Percentiles rank a stretch among this genome's conserved stretches.
These are phyloP conservation scores for Saccharomyces mikatae DNA, from an alignment of 805 yeast genomes.

Conservation along the genomic window DNA sequence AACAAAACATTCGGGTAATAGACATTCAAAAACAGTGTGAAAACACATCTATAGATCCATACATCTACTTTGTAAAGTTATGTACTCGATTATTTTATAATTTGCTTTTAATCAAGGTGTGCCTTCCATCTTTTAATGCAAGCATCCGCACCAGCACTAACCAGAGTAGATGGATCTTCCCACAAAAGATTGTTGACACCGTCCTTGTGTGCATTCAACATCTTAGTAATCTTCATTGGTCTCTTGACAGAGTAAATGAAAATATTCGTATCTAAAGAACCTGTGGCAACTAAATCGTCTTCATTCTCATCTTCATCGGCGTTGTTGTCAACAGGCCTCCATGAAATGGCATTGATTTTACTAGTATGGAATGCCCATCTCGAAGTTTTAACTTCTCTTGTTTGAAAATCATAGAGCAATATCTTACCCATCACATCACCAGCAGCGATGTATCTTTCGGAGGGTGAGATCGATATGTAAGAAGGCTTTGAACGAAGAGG, in stretches of 20 bases:
- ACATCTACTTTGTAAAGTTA: not conserved
- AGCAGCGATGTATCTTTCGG: conserved; percentile 61
- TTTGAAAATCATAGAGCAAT: conserved; percentile 51
- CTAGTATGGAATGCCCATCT: conserved; percentile 96
- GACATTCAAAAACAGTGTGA: not conserved
- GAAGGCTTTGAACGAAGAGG: conserved; percentile 57
- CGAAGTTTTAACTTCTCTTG: conserved; percentile 57
- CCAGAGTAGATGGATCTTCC: conserved; percentile 43
- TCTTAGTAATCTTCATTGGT: conserved; percentile 71
- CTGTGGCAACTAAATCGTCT: conserved; percentile 65
- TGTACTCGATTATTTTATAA: not conserved
- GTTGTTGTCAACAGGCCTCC: conserved; percentile 39
- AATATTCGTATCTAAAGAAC: conserved; percentile 76
- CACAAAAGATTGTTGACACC: conserved; percentile 76
- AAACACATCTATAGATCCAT: not conserved
- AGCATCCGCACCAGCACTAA: conserved; percentile 76
- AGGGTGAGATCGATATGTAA: conserved; percentile 59
- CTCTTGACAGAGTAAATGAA: conserved; percentile 69
- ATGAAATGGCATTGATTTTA: conserved; percentile 62
- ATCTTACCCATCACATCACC: conserved; percentile 88
- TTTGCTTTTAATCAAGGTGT: conserved; percentile 8
- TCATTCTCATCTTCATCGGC: conserved; percentile 40
- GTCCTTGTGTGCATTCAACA: conserved; percentile 75
- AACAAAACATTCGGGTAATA: not conserved
- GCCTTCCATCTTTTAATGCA: conserved; percentile 65